Base-by-base conservation (phyloP, 148 eudicot genomes). In the Vaccinium macrocarpon region DNA sequence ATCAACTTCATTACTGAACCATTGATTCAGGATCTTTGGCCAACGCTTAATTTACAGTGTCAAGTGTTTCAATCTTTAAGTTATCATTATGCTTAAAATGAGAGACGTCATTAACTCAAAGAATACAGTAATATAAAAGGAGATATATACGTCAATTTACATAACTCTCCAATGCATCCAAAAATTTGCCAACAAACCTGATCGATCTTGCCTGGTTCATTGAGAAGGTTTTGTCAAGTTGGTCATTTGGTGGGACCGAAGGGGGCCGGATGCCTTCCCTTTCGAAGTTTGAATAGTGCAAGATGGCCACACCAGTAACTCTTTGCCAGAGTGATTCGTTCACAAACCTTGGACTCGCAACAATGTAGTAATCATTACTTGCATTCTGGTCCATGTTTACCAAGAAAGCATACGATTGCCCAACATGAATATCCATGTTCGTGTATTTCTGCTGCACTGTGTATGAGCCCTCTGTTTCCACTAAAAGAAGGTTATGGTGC, bases 181-280 rank as follows among this genome's bases (percentile, higher is more conserved):
- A 83, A 55, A 80, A 49, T 51, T 61, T n/a, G 48, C 13, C 46
- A 55, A 90, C 92, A 81, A 75, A 94, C 99, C 99, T 96, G 90
- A 97, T 97, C 61, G 99, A 93, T 88, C 99, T 89, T 16, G 99
- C 99, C 88, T 97, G 99, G 91, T 97, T 97, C 98, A 97, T 93
- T 53, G 97, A 93, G 86, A 86, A 97, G 32, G 99, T 94, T 89
- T 94, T 95, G 89, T 97, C 99, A 78, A 51, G 93, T 64, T 92
- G 87, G 86, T 97, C 99, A 81, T 94, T 93, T 50, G 98, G 99
- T 15, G 96, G 91, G 19, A 91, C 95, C 2, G 99, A 82, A 97
- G 99, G 52, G 96, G 98, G 8, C 99, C 99, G 0, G 89, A 88
- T 82, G 99, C 99, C 87, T 92, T 91, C 25, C 99, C 99, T 90